phyloP scores from a whole-genome alignment of 225 moss, liverwort and hornwort genomes.

The Antitrichia curtipendula region DNA sequence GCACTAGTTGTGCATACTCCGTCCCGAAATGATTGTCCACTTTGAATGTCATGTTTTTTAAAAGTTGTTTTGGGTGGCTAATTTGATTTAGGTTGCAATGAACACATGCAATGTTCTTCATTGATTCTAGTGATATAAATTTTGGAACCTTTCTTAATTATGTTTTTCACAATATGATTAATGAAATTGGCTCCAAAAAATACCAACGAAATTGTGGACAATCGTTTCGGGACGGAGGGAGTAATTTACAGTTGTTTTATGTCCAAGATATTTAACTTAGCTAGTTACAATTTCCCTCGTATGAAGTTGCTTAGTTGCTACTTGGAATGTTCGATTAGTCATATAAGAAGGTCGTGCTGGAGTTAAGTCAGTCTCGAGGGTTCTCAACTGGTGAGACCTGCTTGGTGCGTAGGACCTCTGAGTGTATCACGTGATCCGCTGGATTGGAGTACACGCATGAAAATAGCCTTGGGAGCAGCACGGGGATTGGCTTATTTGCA shows the following conservation, averaged over 20 bases:
- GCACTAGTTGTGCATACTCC: not conserved
- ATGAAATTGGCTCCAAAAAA: no score
- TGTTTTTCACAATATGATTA: no score
- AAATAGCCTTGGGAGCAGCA: slow-evolving; percentile 87
- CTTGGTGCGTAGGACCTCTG: slow-evolving; percentile 57
- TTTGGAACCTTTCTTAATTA: no score
- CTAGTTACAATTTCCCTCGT: not conserved
- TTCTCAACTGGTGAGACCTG: not conserved
- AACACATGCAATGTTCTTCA: no score
- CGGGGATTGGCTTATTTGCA: slow-evolving; percentile 91
- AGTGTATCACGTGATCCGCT: slow-evolving; percentile 57
- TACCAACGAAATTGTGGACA: no score
- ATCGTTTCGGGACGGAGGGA: no score
- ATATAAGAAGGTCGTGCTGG: not conserved
- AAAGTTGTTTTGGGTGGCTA: no score
- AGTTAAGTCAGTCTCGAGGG: not conserved
- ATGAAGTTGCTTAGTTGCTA: not conserved
- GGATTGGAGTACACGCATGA: slow-evolving; percentile 93
- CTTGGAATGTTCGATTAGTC: not conserved
- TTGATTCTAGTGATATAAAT: no score
- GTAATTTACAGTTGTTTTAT: not conserved
- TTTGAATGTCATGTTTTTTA: no score
- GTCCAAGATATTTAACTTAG: not conserved
- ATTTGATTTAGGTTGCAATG: no score
- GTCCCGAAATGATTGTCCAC: no score